A percentile compares a stretch with the other conserved stretches of the same genome.
Conservation (phyloP, 805 yeast species). For the Saccharomycopsis microspora region DNA sequence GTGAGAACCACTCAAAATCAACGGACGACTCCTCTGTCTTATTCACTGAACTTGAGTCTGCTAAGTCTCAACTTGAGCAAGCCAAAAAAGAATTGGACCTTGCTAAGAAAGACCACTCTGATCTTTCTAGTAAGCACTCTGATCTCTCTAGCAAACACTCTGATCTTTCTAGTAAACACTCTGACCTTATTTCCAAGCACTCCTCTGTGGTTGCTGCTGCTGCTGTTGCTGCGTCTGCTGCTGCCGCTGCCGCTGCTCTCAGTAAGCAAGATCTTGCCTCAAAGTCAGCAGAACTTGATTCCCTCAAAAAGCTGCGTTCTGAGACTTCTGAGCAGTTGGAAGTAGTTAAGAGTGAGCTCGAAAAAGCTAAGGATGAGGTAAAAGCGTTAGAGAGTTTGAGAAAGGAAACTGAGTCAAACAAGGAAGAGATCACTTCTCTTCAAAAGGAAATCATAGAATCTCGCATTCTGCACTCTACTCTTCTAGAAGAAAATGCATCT, state of each 20-base stretch:
- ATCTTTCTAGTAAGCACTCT: not conserved
- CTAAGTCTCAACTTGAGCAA: too few species aligned
- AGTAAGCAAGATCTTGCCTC: conserved; percentile 8
- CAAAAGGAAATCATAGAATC: not conserved
- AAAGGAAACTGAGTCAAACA: too few species aligned
- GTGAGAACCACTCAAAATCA: too few species aligned
- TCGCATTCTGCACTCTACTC: not conserved
- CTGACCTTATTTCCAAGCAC: not conserved
- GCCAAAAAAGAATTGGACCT: too few species aligned
- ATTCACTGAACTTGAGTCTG: too few species aligned
- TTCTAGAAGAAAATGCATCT: not conserved
- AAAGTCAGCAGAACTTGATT: conserved; percentile 9
- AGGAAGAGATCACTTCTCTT: too few species aligned
- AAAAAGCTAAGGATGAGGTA: not conserved
- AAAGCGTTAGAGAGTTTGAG: too few species aligned
- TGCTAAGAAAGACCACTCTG: not conserved
- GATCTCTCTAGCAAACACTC: not conserved
- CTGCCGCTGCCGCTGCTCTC: conserved; percentile 3
- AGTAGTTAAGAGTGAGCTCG: not conserved
- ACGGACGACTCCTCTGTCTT: too few species aligned
- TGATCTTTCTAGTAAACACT: not conserved
- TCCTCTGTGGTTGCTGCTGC: too few species aligned
- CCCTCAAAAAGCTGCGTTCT: not conserved
- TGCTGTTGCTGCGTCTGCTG: not conserved
- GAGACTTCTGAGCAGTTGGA: not conserved